These are phyloP conservation scores for Trametes sp. DNA, from an alignment of 1,284 basidiomycete genomes.

Conservation along the genomic window DNA sequence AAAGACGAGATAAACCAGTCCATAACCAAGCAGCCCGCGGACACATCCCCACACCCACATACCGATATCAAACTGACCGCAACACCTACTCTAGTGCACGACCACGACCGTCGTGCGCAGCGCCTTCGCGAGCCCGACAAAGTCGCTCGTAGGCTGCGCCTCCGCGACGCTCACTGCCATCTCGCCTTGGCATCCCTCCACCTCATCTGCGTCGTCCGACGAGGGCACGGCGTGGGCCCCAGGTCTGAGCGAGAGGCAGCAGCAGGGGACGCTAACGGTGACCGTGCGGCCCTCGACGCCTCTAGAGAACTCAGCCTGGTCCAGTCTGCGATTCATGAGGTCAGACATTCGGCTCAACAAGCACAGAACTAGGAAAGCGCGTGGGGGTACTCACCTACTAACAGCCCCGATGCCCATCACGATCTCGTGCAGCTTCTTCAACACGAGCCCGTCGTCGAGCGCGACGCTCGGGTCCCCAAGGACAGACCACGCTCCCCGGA, in stretches of 20 bases:
- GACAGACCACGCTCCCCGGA: constrained; percentile 26
- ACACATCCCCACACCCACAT: background rate
- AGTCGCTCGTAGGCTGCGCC: background rate
- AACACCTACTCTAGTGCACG: constrained; percentile 7
- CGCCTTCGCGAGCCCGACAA: constrained; percentile 15
- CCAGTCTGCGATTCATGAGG: constrained; percentile 4
- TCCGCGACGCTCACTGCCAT: constrained; percentile 24
- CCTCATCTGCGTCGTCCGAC: background rate
- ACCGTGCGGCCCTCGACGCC: constrained; percentile 7
- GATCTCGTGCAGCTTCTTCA: constrained; percentile 30
- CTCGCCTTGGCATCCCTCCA: constrained; percentile 21
- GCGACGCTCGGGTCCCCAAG: constrained; percentile 11
- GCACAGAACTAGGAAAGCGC: no score
- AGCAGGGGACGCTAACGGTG: constrained; percentile 28
- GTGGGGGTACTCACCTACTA: constrained; percentile 8
- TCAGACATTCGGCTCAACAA: background rate
- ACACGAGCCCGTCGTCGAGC: constrained; percentile 24
- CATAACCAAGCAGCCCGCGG: background rate
- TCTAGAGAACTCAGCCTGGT: constrained; percentile 10
- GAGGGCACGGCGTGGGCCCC: background rate
- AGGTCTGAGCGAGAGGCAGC: constrained; percentile 20
- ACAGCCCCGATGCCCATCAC: constrained; percentile 15
- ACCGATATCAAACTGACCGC: background rate
- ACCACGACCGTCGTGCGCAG: constrained; percentile 23
- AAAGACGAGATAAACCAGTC: no score